Evolutionary conservation across 164 flowering plant species (phyloP).

Genomic region (Chloranthus sessilifolius): DNA sequence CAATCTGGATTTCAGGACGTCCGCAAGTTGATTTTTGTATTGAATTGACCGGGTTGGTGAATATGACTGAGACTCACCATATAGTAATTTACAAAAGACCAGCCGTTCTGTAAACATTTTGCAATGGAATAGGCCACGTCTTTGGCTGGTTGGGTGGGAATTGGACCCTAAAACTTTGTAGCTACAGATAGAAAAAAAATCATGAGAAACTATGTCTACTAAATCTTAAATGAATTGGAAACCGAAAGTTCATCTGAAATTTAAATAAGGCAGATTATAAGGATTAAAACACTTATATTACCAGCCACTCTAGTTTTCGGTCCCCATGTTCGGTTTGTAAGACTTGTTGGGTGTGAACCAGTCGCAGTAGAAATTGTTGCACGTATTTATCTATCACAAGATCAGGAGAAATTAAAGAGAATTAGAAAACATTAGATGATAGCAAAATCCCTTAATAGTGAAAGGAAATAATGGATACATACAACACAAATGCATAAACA

Average conservation of each 20-base stretch:
- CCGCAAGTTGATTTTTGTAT: not conserved
- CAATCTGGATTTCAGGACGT: too few species aligned
- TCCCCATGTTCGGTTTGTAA: constrained; percentile 96
- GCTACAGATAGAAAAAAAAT: constrained; percentile 26
- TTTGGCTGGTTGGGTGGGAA: constrained; percentile 85
- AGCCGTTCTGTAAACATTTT: constrained; percentile 85
- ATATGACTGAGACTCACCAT: constrained; percentile 79
- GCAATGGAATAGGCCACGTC: constrained; percentile 93
- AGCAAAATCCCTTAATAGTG: too few species aligned
- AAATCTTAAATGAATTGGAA: constrained; percentile 2
- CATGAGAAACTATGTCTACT: not conserved
- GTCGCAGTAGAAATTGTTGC: constrained; percentile 96
- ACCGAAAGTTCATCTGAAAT: not conserved
- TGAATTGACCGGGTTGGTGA: not conserved
- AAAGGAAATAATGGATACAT: too few species aligned
- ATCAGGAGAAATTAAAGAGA: constrained; percentile 8
- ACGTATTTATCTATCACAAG: constrained; percentile 67
- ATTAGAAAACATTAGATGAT: too few species aligned
- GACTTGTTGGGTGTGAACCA: constrained; percentile 87
- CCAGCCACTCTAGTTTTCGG: constrained; percentile 99
- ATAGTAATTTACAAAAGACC: constrained; percentile 84
- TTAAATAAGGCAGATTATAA: not conserved
- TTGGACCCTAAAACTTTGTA: constrained; percentile 84
- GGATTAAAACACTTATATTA: constrained; percentile 17
- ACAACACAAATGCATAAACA: too few species aligned